These are phyloP conservation scores for Groenewaldozyma salmanticensis DNA, from an alignment of 805 yeast species.

Conservation along the genomic window DNA sequence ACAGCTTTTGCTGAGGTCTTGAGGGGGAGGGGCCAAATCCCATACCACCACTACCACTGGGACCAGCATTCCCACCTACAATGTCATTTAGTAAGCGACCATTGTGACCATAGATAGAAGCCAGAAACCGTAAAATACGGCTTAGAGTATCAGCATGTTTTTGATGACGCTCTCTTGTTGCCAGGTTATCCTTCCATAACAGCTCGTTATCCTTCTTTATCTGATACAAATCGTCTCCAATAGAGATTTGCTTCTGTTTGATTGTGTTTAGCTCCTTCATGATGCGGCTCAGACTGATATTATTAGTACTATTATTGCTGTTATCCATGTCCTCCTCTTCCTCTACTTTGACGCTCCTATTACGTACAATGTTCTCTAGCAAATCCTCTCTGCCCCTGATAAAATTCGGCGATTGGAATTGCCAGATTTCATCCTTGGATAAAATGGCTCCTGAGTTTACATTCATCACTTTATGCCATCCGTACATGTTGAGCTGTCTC, in stretches of 20 bases:
- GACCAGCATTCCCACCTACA: conserved; percentile 6
- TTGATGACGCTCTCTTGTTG: conserved; percentile 76
- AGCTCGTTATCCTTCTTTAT: conserved; percentile 80
- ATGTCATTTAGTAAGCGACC: conserved; percentile 35
- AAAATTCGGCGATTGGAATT: conserved; percentile 78
- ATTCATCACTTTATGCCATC: conserved; percentile 98
- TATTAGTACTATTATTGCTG: too few relatives aligned
- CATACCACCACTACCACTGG: neutral
- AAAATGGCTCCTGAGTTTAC: conserved; percentile 53
- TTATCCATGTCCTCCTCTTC: conserved; percentile 32
- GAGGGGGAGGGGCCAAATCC: too few relatives aligned
- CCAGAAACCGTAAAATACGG: conserved; percentile 76
- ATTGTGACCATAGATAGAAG: conserved; percentile 66
- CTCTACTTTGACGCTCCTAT: conserved; percentile 38
- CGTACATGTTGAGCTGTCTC: conserved; percentile 94
- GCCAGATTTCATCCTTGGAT: conserved; percentile 68
- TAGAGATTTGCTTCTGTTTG: conserved; percentile 67
- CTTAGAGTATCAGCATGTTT: conserved; percentile 83
- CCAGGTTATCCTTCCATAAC: conserved; percentile 81
- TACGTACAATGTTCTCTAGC: conserved; percentile 76
- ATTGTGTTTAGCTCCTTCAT: conserved; percentile 66
- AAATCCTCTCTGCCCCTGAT: conserved; percentile 71
- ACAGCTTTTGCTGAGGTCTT: conserved; percentile 8
- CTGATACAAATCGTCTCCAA: conserved; percentile 75
- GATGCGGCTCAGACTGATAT: conserved; percentile 36